Evolutionary conservation across 2,329 filamentous ascomycete species (phyloP).

Genomic region (Talaromyces sp.): DNA sequence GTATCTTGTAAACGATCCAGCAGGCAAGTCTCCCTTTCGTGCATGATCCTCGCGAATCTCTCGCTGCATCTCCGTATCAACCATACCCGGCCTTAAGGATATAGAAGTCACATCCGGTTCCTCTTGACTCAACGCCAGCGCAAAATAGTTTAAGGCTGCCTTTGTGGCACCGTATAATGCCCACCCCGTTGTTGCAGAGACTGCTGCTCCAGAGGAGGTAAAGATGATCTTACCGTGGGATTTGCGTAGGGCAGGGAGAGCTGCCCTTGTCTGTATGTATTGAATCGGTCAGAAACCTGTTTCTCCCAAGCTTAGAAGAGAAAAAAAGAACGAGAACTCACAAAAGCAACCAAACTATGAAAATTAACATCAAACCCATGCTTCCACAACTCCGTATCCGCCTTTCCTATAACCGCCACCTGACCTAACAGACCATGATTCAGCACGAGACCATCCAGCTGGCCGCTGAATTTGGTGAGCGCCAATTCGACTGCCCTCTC

Average conservation of each 20-base stretch:
- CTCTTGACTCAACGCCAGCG: slow-evolving; percentile 66
- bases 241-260: slow-evolving; percentile 63
- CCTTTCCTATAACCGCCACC: slow-evolving; percentile 63
- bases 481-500: slow-evolving; percentile 61
- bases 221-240: slow-evolving; percentile 68
- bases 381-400: slow-evolving; percentile 69
- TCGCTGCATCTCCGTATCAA: slow-evolving; percentile 88
- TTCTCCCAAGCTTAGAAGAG: neutral
- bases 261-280: slow-evolving; percentile 59
- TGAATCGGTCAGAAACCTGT: neutral
- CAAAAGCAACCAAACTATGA: slow-evolving; percentile 74
- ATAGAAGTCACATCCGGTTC: slow-evolving; percentile 71
- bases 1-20: slow-evolving; percentile 59
- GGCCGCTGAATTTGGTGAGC: slow-evolving; percentile 57
- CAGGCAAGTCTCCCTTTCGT: slow-evolving; percentile 49
- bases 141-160: slow-evolving; percentile 75
- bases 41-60: slow-evolving; percentile 69
- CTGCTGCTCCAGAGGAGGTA: slow-evolving; percentile 72
- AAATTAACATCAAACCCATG: slow-evolving; percentile 76
- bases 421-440: slow-evolving; percentile 84
- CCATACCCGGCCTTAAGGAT: slow-evolving; percentile 69
- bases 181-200: slow-evolving; percentile 64
- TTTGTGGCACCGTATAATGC: slow-evolving; percentile 78
- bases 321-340: slow-evolving; percentile 39
- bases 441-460: slow-evolving; percentile 74